Percentiles rank a stretch among this genome's conserved stretches.
Conservation (phyloP, 805 yeast species). For the Komagataella mondaviorum region DNA sequence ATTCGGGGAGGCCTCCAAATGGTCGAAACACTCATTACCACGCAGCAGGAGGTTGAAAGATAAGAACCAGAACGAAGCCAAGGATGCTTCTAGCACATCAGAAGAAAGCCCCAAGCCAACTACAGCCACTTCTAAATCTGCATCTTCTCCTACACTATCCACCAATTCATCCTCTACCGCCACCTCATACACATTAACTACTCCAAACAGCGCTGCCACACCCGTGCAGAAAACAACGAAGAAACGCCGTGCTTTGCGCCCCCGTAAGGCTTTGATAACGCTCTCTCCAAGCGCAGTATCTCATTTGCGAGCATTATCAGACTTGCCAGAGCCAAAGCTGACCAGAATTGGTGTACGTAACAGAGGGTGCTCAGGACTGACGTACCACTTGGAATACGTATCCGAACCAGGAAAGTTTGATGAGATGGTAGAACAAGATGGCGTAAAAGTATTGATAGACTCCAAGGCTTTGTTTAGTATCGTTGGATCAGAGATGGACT, state of each 20-base stretch:
- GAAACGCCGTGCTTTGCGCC: constrained; percentile 56
- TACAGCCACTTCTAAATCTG: background rate
- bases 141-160: background rate
- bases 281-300: constrained; percentile 61
- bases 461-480: constrained; percentile 93
- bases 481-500: constrained; percentile 97
- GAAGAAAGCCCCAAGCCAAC: background rate
- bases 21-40: constrained; percentile 7
- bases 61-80: background rate
- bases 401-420: constrained; percentile 88
- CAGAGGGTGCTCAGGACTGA: constrained; percentile 93
- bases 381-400: constrained; percentile 86
- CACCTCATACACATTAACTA: background rate
- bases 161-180: background rate
- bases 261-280: constrained; percentile 83
- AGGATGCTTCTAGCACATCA: background rate
- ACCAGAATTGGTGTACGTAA: constrained; percentile 91
- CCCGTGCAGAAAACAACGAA: constrained; percentile 6
- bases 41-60: constrained; percentile 4
- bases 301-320: constrained; percentile 55
- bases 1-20: constrained; percentile 1
- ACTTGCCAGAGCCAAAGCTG: constrained; percentile 78
- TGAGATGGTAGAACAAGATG: constrained; percentile 86
- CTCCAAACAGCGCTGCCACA: background rate
- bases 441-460: constrained; percentile 83